Conservation (phyloP, 768 basidiomycete species). For the Suillus plorans region DNA sequence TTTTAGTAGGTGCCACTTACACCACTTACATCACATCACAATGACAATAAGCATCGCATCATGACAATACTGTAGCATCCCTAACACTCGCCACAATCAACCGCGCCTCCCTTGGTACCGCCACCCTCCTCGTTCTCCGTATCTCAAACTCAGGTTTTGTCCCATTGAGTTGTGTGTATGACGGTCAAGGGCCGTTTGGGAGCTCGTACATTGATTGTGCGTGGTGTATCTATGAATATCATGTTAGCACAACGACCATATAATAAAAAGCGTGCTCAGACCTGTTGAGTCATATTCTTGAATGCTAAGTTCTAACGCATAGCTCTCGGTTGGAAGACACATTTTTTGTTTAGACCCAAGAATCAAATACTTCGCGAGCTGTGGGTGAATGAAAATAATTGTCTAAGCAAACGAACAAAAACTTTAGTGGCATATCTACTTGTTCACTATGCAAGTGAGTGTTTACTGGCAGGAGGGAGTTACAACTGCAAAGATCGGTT, state of each 20-base stretch:
- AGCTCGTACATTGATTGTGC: conserved; percentile 14
- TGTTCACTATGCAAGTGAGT: too few relatives aligned
- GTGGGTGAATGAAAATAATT: background rate
- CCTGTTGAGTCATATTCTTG: background rate
- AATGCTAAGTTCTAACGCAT: too few relatives aligned
- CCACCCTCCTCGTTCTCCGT: conserved; percentile 21
- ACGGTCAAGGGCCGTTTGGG: conserved; percentile 9
- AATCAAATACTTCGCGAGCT: background rate
- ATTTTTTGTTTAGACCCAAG: background rate
- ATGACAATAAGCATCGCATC: conserved; percentile 3
- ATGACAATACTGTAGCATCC: background rate
- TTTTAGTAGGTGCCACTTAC: conserved; percentile 29
- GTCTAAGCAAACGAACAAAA: background rate
- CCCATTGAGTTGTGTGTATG: conserved; percentile 8
- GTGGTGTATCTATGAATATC: conserved; percentile 14
- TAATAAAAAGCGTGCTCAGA: background rate
- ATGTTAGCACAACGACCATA: background rate
- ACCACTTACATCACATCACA: conserved; percentile 18
- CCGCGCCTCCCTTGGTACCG: conserved; percentile 18
- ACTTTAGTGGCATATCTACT: too few relatives aligned
- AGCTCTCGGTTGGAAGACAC: background rate
- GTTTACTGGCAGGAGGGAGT: too few relatives aligned
- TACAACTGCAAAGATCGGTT: too few relatives aligned
- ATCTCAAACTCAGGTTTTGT: conserved; percentile 22
- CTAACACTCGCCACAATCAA: conserved; percentile 20